Percentiles rank a stretch among this genome's conserved stretches.
Evolutionary conservation across 495 filamentous ascomycete species (phyloP).

Genomic region (Viridothelium virens): DNA sequence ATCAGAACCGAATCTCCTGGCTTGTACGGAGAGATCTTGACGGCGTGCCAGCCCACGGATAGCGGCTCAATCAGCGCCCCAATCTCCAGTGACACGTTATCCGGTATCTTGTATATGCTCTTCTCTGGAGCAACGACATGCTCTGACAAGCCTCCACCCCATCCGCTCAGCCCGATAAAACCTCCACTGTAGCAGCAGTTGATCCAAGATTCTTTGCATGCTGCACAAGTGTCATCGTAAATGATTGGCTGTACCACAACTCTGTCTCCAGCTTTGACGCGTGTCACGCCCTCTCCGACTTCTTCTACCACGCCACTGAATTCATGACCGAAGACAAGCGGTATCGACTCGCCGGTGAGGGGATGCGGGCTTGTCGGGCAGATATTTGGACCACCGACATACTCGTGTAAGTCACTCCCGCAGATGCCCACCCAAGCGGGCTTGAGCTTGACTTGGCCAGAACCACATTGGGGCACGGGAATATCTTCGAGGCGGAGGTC

Average conservation of each 20-base stretch:
- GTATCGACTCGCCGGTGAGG: conserved; percentile 48
- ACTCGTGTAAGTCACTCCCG: conserved; percentile 56
- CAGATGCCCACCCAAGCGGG: conserved; percentile 54
- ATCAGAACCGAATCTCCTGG: conserved; percentile 45
- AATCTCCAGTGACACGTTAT: conserved; percentile 44
- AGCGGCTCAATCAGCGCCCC: conserved; percentile 56
- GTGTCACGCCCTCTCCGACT: conserved; percentile 45
- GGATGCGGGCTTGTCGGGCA: conserved; percentile 51
- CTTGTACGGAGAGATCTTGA: conserved; percentile 47
- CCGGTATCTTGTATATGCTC: conserved; percentile 40
- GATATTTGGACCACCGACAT: conserved; percentile 45
- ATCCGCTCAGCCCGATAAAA: conserved; percentile 53
- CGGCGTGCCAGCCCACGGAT: conserved; percentile 60
- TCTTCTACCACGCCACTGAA: conserved; percentile 54
- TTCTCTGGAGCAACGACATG: conserved; percentile 45
- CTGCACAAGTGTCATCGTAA: conserved; percentile 48
- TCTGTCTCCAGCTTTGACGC: conserved; percentile 46
- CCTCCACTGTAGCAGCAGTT: conserved; percentile 54
- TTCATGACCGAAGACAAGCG: conserved; percentile 56
- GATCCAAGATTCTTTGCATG: conserved; percentile 43
- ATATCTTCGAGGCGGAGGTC: conserved; percentile 37
- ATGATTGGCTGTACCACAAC: conserved; percentile 54
- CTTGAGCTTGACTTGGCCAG: conserved; percentile 39
- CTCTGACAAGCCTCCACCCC: conserved; percentile 53
- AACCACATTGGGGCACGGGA: conserved; percentile 29